Base-by-base conservation (phyloP, 768 basidiomycete species). In the Ramaria sp. region DNA sequence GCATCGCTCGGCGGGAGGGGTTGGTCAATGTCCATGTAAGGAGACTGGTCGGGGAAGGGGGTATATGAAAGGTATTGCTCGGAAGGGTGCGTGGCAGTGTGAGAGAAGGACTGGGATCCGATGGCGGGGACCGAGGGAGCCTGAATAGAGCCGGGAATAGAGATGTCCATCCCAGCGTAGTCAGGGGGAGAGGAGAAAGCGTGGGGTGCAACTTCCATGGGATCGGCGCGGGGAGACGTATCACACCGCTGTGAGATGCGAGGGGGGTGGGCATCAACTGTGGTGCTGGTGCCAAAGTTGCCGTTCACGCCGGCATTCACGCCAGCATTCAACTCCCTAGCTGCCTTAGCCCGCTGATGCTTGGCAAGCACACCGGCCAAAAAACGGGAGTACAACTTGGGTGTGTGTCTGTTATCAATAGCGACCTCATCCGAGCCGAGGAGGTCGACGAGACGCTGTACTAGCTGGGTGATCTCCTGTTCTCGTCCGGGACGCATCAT, bases 381-480 rank as follows among this genome's bases (percentile, higher is more conserved):
- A 74, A 91, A 91, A 13, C 86, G 81, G 12, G 88, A 84, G 63
- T 90, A 88, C 34, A 90, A 72, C 61, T 81, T 84, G 1, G 87
- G 88, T 0, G 86, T 88, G 64, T 91, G 88, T 13, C 84, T 78
- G 62, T 87, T 86, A 63, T 91, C 88, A 51, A 90, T 86, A 15
- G 88, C 84, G 50, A 89, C 80, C 57, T 83, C 83, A 11, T 82
- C 78, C 5, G 81, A 82, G 54, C 79, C 82, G 54, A 90, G 69
- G 0, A 80, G 84, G 59, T 84, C 80, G 61, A 91, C 88, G 20
- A 91, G 74, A 10, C 79, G 78, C 39, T 82, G 76, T 55, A 91
- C 88, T 61, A 82, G 72, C 58, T 84, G 80, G 61, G 85, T 84
- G 56, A 89, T 84, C 62, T 86, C 79, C 37, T 73, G 78, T 61